Evolutionary conservation across 2,329 filamentous ascomycete genomes (phyloP), one percentile per base, ranked within the genome.

Genomic region (Lachnellula cervina): DNA sequence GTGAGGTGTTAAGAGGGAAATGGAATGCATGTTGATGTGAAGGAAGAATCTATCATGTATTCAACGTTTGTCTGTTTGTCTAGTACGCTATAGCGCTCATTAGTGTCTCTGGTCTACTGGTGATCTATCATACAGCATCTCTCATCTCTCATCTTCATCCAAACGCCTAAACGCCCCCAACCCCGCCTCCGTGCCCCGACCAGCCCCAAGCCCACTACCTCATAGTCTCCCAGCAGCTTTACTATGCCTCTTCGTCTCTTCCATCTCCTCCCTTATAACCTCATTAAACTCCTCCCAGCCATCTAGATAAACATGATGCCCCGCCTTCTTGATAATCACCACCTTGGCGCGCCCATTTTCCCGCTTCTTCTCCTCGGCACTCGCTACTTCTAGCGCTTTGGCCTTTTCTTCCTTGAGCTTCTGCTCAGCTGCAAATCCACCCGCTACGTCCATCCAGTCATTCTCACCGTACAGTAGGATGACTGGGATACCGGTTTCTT

Each of bases 391-490:
- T 3, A 96, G 73, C 0, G 80, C 77, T 49, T 81, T 80, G 25
- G 74, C 73, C 61, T 81, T 82, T 60, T 87, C 84, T 56, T 86
- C 78, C 58, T 89, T 86, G 13, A 97, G 80, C 70, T 88, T 91
- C 72, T 92, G 83, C 67, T 88, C 83, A 0, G 92, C 86, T 0
- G 88, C 90, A 47, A 86, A 83, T 0, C 94, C 94, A 28, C 92
- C 94, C 0, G 84, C 84, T 8, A 94, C 86, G 63, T 99, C 94
- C 94, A 99, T 99, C 94, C 94, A 99, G 76, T 99, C 94, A 68
- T 94, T 86, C 66, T 97, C 92, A 60, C 94, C 94, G 69, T 99
- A 99, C 88, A 97, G 92, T 69, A 99, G 82, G 8, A 97, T 81
- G 34, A 97, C 77, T 0, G 94, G 93, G 49, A 91, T 78, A 1